These are phyloP conservation scores for Penicillium pulvis DNA, from an alignment of 495 filamentous ascomycete genomes.

Conservation along the genomic window DNA sequence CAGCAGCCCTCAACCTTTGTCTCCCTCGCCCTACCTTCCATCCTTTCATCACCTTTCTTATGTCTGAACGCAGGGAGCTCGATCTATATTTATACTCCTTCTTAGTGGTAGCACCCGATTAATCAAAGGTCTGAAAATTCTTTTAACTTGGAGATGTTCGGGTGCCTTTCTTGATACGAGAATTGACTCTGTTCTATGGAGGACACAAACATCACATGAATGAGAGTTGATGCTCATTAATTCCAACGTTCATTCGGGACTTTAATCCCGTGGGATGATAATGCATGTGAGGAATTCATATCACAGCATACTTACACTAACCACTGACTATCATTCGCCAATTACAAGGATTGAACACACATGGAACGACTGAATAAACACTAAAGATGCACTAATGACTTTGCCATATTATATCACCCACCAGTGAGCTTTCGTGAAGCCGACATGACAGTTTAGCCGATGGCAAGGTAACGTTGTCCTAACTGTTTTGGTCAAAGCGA, in stretches of 20 bases:
- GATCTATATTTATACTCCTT: background rate
- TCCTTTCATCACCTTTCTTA: no score
- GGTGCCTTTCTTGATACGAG: no score
- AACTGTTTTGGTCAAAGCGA: conserved; percentile 5
- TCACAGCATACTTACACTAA: background rate
- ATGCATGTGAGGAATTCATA: background rate
- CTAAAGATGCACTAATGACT: background rate
- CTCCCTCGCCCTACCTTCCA: background rate
- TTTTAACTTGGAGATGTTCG: no score
- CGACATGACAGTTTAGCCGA: conserved; percentile 1
- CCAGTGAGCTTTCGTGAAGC: background rate
- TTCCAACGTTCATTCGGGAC: background rate
- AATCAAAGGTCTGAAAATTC: no score
- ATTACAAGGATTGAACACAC: background rate
- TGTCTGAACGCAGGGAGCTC: no score
- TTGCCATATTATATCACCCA: background rate
- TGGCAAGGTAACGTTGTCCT: conserved; percentile 4
- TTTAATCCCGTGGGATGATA: background rate
- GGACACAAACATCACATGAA: no score
- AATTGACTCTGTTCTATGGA: no score
- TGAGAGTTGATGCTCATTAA: no score
- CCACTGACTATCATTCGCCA: background rate
- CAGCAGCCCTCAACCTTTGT: background rate
- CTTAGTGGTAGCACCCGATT: no score
- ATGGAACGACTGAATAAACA: background rate